Percentiles rank a stretch among this genome's conserved stretches.
These are phyloP conservation scores for Hericium erinaceus DNA, from an alignment of 768 basidiomycete species.

Conservation along the genomic window DNA sequence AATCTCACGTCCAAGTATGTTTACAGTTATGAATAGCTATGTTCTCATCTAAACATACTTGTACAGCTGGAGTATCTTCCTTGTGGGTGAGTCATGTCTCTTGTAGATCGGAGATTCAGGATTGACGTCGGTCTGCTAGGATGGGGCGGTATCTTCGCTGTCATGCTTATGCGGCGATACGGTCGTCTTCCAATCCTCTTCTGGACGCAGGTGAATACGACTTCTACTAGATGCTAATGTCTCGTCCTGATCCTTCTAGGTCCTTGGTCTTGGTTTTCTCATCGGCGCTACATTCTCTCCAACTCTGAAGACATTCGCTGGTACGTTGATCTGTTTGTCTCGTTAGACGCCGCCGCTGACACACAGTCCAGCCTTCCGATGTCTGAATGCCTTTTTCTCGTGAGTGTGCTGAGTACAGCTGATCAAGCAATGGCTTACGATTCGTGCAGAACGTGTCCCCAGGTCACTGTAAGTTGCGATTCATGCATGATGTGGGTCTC, in stretches of 20 bases:
- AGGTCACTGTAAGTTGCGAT: conserved; percentile 35
- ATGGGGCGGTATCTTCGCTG: conserved; percentile 53
- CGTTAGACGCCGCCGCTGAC: conserved; percentile 16
- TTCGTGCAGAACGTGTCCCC: conserved; percentile 43
- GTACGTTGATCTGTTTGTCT: conserved; percentile 34
- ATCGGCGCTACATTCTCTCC: conserved; percentile 51
- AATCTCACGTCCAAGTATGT: conserved; percentile 44
- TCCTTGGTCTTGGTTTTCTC: conserved; percentile 48
- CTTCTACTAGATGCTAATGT: background rate
- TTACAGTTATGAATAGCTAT: background rate
- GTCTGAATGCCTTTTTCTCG: conserved; percentile 49
- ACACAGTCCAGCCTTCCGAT: conserved; percentile 43
- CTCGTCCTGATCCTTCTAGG: conserved; percentile 25
- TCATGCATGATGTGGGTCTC: background rate
- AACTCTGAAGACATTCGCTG: conserved; percentile 45
- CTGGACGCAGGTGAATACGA: conserved; percentile 47
- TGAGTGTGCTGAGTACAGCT: conserved; percentile 44
- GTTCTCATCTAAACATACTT: conserved; percentile 9
- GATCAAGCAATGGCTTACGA: conserved; percentile 28
- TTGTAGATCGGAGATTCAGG: conserved; percentile 5
- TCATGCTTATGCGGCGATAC: conserved; percentile 52
- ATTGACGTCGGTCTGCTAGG: conserved; percentile 23
- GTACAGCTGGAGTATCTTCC: conserved; percentile 55
- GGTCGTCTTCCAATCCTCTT: conserved; percentile 61
- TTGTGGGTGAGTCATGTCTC: conserved; percentile 31